Conservation (phyloP, 495 filamentous ascomycete genomes). For the Daldinia bambusicola region DNA sequence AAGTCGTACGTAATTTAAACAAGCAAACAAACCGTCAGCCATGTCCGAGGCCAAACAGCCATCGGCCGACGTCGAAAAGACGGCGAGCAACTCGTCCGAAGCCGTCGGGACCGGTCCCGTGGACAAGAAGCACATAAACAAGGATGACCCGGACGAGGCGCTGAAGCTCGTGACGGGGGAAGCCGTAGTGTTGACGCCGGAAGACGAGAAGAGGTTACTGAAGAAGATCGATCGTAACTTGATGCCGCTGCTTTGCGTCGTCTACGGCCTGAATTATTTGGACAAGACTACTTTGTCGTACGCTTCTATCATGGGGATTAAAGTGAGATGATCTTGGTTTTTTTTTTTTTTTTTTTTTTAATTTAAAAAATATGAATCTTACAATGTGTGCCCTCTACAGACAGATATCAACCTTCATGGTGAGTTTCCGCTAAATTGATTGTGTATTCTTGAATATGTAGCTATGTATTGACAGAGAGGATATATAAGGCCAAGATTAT, state of each 20-base stretch:
- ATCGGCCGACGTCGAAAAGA: slow-evolving; percentile 39
- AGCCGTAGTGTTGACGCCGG: slow-evolving; percentile 48
- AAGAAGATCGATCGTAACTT: slow-evolving; percentile 69
- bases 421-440: slow-evolving; percentile 1
- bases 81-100: slow-evolving; percentile 17
- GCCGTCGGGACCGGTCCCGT: slow-evolving; percentile 9
- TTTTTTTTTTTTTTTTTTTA: no score
- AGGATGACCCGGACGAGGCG: slow-evolving; percentile 47
- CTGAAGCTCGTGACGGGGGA: slow-evolving; percentile 48
- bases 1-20: neutral
- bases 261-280: slow-evolving; percentile 72
- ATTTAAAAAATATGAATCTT: neutral
- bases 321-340: slow-evolving; percentile 47
- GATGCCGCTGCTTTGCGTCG: slow-evolving; percentile 69
- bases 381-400: slow-evolving; percentile 16
- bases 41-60: slow-evolving; percentile 31
- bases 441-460: no score
- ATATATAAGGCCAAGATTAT: slow-evolving; percentile 43
- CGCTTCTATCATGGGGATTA: slow-evolving; percentile 70
- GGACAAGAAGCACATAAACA: slow-evolving; percentile 33
- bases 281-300: slow-evolving; percentile 75
- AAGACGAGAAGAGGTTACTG: slow-evolving; percentile 60
- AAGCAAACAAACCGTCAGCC: neutral
- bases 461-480: neutral
- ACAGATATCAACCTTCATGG: slow-evolving; percentile 44